These are phyloP conservation scores for Pelargonium cotyledonis DNA, from an alignment of 441 rosid genomes.

Conservation along the genomic window DNA sequence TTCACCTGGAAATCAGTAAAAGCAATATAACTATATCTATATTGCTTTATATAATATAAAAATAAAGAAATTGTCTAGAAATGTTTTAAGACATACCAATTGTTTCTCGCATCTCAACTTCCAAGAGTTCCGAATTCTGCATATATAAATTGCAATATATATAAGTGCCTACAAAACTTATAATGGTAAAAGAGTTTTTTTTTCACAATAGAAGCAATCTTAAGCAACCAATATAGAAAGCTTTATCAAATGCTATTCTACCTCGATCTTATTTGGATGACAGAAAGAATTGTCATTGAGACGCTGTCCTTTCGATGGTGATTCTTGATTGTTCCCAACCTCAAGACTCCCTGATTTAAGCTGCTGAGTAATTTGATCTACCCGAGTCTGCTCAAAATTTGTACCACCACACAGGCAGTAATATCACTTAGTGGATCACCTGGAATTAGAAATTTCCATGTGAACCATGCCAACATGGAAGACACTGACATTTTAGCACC, in stretches of 20 bases:
- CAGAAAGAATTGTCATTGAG: conserved; percentile 27
- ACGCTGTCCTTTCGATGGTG: conserved; percentile 27
- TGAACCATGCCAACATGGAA: conserved; percentile 45
- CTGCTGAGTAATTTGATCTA: conserved; percentile 62
- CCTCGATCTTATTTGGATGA: conserved; percentile 32
- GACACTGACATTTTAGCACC: conserved; percentile 43
- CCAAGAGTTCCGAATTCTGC: conserved; percentile 54
- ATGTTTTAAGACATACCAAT: conserved; percentile 47
- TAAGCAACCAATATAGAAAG: conserved; percentile 13
- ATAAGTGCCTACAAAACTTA: conserved; percentile 15
- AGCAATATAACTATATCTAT: conserved; percentile 7
- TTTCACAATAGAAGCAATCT: conserved; percentile 4
- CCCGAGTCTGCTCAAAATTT: conserved; percentile 86
- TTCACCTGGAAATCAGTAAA: conserved; percentile 49
- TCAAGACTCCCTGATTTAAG: conserved; percentile 53
- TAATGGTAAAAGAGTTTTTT: conserved; percentile 8
- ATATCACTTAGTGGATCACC: conserved; percentile 63
- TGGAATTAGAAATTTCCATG: conserved; percentile 61
- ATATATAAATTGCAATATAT: conserved; percentile 23
- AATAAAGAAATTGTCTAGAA: not conserved
- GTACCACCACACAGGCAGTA: conserved; percentile 43
- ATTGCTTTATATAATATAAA: conserved; percentile 4
- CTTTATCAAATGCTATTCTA: conserved; percentile 18
- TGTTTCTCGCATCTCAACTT: conserved; percentile 64
- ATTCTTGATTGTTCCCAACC: conserved; percentile 26